A percentile compares a stretch with the other conserved stretches of the same genome.
Conservation (phyloP, 257 asterid species). For the Salvia hispanica region DNA sequence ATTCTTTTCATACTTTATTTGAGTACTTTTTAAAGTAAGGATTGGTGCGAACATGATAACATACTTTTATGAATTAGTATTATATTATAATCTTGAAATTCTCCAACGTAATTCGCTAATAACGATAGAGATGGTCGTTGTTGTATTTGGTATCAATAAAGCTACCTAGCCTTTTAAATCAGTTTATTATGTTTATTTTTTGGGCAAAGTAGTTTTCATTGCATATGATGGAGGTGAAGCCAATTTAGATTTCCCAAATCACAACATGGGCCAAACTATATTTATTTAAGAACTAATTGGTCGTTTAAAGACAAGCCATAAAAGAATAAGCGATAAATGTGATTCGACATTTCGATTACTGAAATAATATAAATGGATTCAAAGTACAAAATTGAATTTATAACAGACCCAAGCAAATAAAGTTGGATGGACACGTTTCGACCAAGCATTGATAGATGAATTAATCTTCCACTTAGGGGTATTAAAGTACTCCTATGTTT, state of each 20-base stretch:
- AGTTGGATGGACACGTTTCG: no score
- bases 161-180: neutral
- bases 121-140: slow-evolving; percentile 26
- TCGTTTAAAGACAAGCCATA: slow-evolving; percentile 33
- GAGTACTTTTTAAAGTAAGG: slow-evolving; percentile 32
- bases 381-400: neutral
- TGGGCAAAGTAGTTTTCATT: slow-evolving; percentile 29
- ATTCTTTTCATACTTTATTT: slow-evolving; percentile 5
- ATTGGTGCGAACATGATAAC: slow-evolving; percentile 52
- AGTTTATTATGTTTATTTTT: neutral
- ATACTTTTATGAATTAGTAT: slow-evolving; percentile 39
- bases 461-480: no score
- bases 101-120: slow-evolving; percentile 26
- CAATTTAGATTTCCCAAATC: slow-evolving; percentile 51
- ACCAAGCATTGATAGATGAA: no score
- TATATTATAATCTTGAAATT: no score
- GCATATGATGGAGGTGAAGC: slow-evolving; percentile 27
- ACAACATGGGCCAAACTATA: slow-evolving; percentile 38
- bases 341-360: neutral
- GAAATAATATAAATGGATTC: neutral
- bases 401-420: no score
- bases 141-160: slow-evolving; percentile 25
- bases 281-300: slow-evolving; percentile 33
- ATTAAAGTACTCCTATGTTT: no score
- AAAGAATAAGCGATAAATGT: slow-evolving; percentile 4